A percentile compares a stretch with the other conserved stretches of the same genome.
phyloP scores from a whole-genome alignment of 2,329 filamentous ascomycete species.

The Cladosporium colombiae region DNA sequence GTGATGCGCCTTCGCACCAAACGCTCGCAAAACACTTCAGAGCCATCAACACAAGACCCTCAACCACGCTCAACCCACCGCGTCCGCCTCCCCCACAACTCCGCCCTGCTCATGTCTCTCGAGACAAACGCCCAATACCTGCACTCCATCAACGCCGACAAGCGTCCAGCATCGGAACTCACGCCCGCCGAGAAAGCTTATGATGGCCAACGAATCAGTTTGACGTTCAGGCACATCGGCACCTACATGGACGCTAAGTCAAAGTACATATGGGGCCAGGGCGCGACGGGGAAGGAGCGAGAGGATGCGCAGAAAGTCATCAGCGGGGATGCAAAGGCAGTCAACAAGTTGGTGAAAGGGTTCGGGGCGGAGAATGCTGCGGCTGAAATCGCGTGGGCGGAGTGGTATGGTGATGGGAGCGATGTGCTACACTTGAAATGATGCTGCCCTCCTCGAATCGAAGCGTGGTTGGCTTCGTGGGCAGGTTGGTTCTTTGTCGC shows the following conservation, averaged over 20 bases:
- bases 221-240: conserved; percentile 87
- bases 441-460: background rate
- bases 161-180: conserved; percentile 69
- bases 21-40: conserved; percentile 45
- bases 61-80: conserved; percentile 60
- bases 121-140: conserved; percentile 83
- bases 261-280: conserved; percentile 84
- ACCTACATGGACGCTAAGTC: conserved; percentile 74
- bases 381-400: conserved; percentile 71
- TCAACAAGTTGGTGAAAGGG: conserved; percentile 69
- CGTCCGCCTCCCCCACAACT: conserved; percentile 80
- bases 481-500: background rate
- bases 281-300: conserved; percentile 69
- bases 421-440: conserved; percentile 70
- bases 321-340: conserved; percentile 67
- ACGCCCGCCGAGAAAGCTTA: conserved; percentile 69
- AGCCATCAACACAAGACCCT: background rate
- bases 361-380: conserved; percentile 83
- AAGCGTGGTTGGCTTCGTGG: background rate
- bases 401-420: conserved; percentile 75
- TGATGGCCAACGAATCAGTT: conserved; percentile 76
- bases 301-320: conserved; percentile 63
- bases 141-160: conserved; percentile 89
- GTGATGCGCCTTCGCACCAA: conserved; percentile 90
- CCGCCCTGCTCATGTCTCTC: conserved; percentile 79